These are phyloP conservation scores for Digitaria exilis DNA, from an alignment of 202 grass and related monocot genomes.

Conservation along the genomic window DNA sequence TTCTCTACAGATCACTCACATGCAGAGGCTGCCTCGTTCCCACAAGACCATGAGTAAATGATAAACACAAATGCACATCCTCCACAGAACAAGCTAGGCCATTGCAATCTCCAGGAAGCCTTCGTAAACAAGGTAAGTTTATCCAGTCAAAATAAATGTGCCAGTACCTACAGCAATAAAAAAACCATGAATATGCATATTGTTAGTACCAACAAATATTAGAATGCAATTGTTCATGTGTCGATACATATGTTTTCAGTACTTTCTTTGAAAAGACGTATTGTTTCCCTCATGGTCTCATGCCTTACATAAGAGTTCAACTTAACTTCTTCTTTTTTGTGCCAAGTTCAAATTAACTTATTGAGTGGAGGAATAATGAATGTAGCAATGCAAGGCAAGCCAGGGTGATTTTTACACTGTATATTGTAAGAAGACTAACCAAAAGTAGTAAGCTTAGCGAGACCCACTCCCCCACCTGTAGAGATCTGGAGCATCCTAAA, in stretches of 20 bases:
- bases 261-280: slow-evolving; percentile 15
- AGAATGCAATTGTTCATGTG: slow-evolving; percentile 1
- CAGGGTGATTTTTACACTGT: too few species aligned
- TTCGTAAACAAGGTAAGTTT: not conserved
- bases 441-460: too few species aligned
- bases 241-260: not conserved
- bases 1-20: not conserved
- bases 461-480: not conserved
- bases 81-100: slow-evolving; percentile 6
- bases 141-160: slow-evolving; percentile 16
- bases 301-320: slow-evolving; percentile 11
- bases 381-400: not conserved
- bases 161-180: slow-evolving; percentile 33
- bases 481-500: slow-evolving; percentile 35
- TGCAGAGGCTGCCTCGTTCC: slow-evolving; percentile 1
- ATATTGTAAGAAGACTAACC: too few species aligned
- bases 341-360: too few species aligned
- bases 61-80: slow-evolving; percentile 22
- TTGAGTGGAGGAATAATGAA: not conserved
- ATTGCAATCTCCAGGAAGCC: slow-evolving; percentile 24
- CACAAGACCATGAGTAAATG: slow-evolving; percentile 26
- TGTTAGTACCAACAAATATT: not conserved
- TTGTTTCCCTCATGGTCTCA: slow-evolving; percentile 26
- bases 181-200: slow-evolving; percentile 26
- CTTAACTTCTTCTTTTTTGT: too few species aligned